A percentile compares a stretch with the other conserved stretches of the same genome.
These are phyloP conservation scores for Penicillium rolfsii DNA, from an alignment of 2,329 filamentous ascomycete species.

Conservation along the genomic window DNA sequence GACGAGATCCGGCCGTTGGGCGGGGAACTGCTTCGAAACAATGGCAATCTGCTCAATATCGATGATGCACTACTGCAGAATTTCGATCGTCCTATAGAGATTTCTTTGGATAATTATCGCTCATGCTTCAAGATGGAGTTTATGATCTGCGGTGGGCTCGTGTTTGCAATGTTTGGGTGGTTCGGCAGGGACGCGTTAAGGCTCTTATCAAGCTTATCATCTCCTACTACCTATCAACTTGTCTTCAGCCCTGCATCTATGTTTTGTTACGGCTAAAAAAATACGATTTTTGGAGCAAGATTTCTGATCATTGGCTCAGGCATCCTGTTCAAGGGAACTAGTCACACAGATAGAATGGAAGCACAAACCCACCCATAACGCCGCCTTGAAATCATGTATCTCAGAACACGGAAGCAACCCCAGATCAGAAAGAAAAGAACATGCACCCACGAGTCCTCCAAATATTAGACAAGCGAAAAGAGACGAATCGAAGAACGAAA, in stretches of 20 bases:
- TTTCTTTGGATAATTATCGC: conserved; percentile 5
- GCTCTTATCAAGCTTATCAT: conserved; percentile 19
- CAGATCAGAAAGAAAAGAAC: conserved; percentile 13
- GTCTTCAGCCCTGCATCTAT: neutral
- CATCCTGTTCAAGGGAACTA: conserved; percentile 25
- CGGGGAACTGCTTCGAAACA: neutral
- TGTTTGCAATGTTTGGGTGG: conserved; percentile 26
- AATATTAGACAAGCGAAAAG: conserved; percentile 35
- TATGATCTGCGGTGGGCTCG: conserved; percentile 11
- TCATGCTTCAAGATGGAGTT: conserved; percentile 6
- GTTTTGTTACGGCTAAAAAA: neutral
- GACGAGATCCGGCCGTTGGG: neutral
- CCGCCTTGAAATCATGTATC: conserved; percentile 31
- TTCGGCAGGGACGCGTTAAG: conserved; percentile 21
- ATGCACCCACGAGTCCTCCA: conserved; percentile 28
- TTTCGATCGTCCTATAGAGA: neutral
- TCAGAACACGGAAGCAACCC: conserved; percentile 27
- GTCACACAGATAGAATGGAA: conserved; percentile 21
- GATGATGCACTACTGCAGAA: neutral
- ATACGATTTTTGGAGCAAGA: conserved; percentile 14
- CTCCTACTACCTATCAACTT: conserved; percentile 1
- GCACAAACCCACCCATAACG: conserved; percentile 29
- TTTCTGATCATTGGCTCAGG: conserved; percentile 24
- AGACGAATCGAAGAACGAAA: conserved; percentile 11
- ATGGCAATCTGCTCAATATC: too few relatives aligned